phyloP scores from a whole-genome alignment of 1,284 basidiomycete genomes.

The Farysia itapuensis region DNA sequence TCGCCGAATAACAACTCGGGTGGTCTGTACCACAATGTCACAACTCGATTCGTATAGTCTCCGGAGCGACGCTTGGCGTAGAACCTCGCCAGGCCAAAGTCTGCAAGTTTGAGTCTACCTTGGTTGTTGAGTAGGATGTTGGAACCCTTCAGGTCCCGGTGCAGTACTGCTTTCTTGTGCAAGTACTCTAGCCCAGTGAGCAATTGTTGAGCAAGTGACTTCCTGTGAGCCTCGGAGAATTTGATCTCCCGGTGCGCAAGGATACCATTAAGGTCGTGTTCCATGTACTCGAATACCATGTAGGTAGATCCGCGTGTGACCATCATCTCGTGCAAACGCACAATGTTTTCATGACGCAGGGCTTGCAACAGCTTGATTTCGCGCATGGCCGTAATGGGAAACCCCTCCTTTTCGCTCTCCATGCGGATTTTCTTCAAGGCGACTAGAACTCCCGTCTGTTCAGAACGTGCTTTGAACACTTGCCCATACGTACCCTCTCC shows the following conservation, averaged over 20 bases:
- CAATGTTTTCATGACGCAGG: conserved; percentile 83
- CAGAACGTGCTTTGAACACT: conserved; percentile 94
- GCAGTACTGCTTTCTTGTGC: conserved; percentile 90
- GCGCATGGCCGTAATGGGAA: conserved; percentile 97
- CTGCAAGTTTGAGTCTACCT: conserved; percentile 91
- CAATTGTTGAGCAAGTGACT: conserved; percentile 93
- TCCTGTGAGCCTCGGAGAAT: conserved; percentile 84
- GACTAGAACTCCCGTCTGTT: conserved; percentile 73
- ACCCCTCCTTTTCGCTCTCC: conserved; percentile 96
- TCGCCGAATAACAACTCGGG: conserved; percentile 94
- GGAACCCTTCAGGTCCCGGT: conserved; percentile 97
- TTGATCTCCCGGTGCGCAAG: conserved; percentile 82
- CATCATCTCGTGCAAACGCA: conserved; percentile 95
- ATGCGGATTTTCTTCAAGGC: conserved; percentile 96
- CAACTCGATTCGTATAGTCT: conserved; percentile 98
- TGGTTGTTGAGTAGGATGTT: conserved; percentile 93
- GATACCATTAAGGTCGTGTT: conserved; percentile 94
- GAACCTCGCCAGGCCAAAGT: conserved; percentile 96
- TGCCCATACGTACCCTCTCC: conserved; percentile 99
- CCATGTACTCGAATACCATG: conserved; percentile 99
- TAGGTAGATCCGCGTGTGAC: conserved; percentile 83
- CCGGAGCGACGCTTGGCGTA: conserved; percentile 85
- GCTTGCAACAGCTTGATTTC: conserved; percentile 97
- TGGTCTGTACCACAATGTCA: conserved; percentile 97
- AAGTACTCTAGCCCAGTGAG: conserved; percentile 88